Evolutionary conservation across 2,329 filamentous ascomycete species (phyloP), one percentile per base, ranked within the genome.

Genomic region (Fusarium sp.): DNA sequence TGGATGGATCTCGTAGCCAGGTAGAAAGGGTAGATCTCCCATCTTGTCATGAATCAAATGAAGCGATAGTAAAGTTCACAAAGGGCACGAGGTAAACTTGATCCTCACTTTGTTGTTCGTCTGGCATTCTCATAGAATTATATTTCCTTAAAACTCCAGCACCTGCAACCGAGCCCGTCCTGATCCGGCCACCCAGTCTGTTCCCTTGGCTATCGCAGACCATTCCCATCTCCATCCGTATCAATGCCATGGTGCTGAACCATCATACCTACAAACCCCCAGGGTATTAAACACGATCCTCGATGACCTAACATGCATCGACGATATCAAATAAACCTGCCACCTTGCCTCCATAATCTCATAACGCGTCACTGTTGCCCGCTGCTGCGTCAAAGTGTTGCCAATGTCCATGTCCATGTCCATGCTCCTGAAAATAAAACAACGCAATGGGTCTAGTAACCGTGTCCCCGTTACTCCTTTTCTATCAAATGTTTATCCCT

Each of bases 401-500:
- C 60, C 56, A 22, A 68, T 31, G 47, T 52, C 24, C 24, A n/a
- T 47, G 38, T 62, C 24, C 24, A 29, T 47, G 35, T 62, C 61
- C 38, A 40, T 62, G 50, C 38, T 60, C 61, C 56, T 18, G 40
- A 68, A 69, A 40, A 71, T 54, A 60, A 74, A 67, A 60, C 16
- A 52, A 56, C 45, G 67, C 50, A 66, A 52, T 59, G 68, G 67
- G 67, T 66, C 37, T 65, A 67, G 45, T 42, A 64, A 69, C 71
- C 59, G 54, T 6, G 47, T 31, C 27, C 42, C 68, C 58, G 42
- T 37, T 74, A 74, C 71, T 74, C 72, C 72, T 74, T 11, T 72
- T 74, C 71, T 74, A 74, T 74, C 57, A 68, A 61, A 61, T 69
- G 45, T 69, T 65, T 54, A 72, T 69, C 68, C 45, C 61, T 29